phyloP scores from a whole-genome alignment of 2,329 filamentous ascomycete species.

The Aspergillus flavus region DNA sequence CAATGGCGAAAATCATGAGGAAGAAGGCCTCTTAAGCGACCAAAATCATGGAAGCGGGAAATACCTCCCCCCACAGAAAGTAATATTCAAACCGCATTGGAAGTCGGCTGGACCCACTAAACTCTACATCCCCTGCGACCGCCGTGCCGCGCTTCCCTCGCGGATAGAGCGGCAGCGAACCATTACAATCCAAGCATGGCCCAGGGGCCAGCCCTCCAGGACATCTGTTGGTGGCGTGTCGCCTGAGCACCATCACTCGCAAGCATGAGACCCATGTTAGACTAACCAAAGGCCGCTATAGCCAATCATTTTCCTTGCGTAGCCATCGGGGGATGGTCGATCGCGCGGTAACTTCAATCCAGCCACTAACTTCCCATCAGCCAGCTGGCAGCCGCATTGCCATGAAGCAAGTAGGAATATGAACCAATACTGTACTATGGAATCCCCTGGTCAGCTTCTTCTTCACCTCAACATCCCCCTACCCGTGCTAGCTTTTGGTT shows the following conservation, averaged over 20 bases:
- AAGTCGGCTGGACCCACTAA: conserved; percentile 15
- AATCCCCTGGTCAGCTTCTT: conserved; percentile 11
- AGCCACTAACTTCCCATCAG: conserved; percentile 19
- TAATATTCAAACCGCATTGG: conserved; percentile 1
- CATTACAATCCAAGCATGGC: conserved; percentile 18
- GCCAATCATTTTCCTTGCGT: conserved; percentile 28
- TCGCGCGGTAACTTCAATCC: conserved; percentile 40
- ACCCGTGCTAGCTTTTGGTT: background rate
- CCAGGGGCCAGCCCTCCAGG: conserved; percentile 12
- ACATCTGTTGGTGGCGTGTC: conserved; percentile 28
- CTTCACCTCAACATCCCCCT: background rate
- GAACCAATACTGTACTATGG: background rate
- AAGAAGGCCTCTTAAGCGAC: conserved; percentile 13
- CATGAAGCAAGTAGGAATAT: background rate
- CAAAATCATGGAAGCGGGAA: conserved; percentile 4
- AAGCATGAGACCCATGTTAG: conserved; percentile 28
- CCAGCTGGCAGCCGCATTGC: conserved; percentile 30
- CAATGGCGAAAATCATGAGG: conserved; percentile 30
- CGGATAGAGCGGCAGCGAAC: conserved; percentile 16
- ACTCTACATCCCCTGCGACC: conserved; percentile 10
- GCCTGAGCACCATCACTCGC: conserved; percentile 31
- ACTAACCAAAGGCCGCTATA: conserved; percentile 24
- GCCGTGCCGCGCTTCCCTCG: conserved; percentile 29
- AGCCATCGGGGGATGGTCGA: conserved; percentile 33
- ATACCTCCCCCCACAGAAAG: conserved; percentile 1